Evolutionary conservation across 345 rosid species (phyloP).

Genomic region (Hevea brasiliensis): DNA sequence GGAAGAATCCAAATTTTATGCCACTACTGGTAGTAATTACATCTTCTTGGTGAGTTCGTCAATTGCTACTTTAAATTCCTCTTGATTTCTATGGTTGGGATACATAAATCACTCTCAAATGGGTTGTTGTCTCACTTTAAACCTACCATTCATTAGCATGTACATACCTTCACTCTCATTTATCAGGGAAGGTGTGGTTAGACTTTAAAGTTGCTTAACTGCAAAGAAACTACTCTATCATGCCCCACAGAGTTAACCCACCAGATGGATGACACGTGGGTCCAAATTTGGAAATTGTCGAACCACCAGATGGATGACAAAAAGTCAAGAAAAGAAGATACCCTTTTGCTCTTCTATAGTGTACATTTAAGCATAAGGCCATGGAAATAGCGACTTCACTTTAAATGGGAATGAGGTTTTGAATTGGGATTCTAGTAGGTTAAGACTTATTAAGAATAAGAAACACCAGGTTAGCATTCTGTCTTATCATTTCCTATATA

Average conservation of each 20-base stretch:
- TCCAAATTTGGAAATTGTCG: too few relatives aligned
- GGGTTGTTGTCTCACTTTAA: not conserved
- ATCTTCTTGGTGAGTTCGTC: not conserved
- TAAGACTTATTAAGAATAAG: not conserved
- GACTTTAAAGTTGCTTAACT: too few relatives aligned
- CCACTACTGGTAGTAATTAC: not conserved
- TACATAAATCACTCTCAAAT: not conserved
- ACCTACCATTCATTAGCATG: slow-evolving; percentile 4
- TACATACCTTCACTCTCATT: not conserved
- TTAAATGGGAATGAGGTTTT: not conserved
- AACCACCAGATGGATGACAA: too few relatives aligned
- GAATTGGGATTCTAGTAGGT: not conserved
- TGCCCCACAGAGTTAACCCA: too few relatives aligned
- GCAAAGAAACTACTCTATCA: too few relatives aligned
- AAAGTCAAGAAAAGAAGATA: not conserved
- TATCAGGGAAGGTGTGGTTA: not conserved
- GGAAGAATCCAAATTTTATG: not conserved
- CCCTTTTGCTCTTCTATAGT: not conserved
- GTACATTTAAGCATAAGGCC: not conserved
- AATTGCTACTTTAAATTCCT: too few relatives aligned
- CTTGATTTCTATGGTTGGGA: not conserved
- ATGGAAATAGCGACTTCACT: not conserved
- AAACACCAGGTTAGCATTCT: not conserved
- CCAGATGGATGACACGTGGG: not conserved
- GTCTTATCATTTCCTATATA: not conserved